Conservation (phyloP, 352 stramenopile genomes). For the Phytopythium delawarense region DNA sequence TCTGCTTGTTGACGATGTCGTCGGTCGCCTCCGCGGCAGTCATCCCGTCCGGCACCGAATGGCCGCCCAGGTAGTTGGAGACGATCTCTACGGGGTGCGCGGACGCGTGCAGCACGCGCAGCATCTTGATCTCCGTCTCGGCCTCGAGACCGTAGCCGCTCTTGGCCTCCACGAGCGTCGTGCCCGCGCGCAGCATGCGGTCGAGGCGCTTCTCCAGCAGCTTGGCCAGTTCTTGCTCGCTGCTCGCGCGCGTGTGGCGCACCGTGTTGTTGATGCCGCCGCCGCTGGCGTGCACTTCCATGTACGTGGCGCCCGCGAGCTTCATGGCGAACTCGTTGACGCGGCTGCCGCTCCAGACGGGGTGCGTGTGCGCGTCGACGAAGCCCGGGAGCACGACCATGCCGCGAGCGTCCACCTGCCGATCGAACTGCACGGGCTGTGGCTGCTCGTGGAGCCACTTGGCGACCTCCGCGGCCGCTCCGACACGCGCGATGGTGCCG, state of each 20-base stretch:
- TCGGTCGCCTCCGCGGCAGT: conserved; percentile 53
- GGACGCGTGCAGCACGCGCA: conserved; percentile 67
- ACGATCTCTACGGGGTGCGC: conserved; percentile 72
- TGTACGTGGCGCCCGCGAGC: conserved; percentile 79
- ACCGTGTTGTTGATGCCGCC: conserved; percentile 82
- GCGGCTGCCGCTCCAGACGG: conserved; percentile 80
- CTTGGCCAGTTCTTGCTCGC: conserved; percentile 47
- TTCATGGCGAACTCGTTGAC: conserved; percentile 89
- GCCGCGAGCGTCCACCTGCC: conserved; percentile 61
- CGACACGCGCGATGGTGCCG: conserved; percentile 63
- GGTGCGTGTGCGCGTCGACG: conserved; percentile 81
- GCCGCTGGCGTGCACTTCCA: conserved; percentile 75
- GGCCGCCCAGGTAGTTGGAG: conserved; percentile 67
- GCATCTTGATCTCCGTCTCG: conserved; percentile 83
- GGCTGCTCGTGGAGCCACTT: conserved; percentile 49
- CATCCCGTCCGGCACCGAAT: conserved; percentile 76
- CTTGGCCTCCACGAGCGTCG: conserved; percentile 80
- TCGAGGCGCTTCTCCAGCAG: conserved; percentile 55
- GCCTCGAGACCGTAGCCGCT: conserved; percentile 82
- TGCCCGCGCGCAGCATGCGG: conserved; percentile 70
- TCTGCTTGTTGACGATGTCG: conserved; percentile 74
- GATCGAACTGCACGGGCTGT: conserved; percentile 65
- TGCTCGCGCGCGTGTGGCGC: conserved; percentile 60
- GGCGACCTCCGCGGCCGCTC: conserved; percentile 47
- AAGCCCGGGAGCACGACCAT: conserved; percentile 74